Conservation (phyloP, 2,329 filamentous ascomycete genomes). For the Cercospora beticola region DNA sequence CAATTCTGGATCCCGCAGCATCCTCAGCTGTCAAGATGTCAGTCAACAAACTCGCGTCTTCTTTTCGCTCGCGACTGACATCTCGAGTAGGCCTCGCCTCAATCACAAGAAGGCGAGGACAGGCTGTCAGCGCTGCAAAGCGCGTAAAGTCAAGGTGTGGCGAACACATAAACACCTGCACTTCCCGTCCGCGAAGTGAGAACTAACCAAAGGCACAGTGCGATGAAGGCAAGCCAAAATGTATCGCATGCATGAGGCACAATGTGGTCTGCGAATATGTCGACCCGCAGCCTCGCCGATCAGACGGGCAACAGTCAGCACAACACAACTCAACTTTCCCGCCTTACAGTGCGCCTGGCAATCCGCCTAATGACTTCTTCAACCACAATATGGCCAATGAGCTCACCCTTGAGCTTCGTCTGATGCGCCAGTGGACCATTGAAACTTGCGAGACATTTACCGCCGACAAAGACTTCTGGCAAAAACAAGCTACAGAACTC, state of each 20-base stretch:
- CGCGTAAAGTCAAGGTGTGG: slow-evolving; percentile 28
- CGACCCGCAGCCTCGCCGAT: slow-evolving; percentile 20
- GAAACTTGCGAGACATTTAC: slow-evolving; percentile 28
- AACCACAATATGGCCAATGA: slow-evolving; percentile 7
- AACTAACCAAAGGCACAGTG: slow-evolving; percentile 18
- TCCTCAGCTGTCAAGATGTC: slow-evolving; percentile 1
- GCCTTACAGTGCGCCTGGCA: not conserved
- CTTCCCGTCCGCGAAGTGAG: not conserved
- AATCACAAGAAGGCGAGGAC: slow-evolving; percentile 28
- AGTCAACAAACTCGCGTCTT: not conserved
- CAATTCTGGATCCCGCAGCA: not conserved
- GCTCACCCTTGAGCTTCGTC: slow-evolving; percentile 26
- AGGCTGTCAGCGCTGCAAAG: slow-evolving; percentile 30
- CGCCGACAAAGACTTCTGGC: slow-evolving; percentile 30
- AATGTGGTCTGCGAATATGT: slow-evolving; percentile 30
- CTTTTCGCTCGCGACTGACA: slow-evolving; percentile 4
- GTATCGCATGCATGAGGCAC: slow-evolving; percentile 28
- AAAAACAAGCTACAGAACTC: slow-evolving; percentile 29
- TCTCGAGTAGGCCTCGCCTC: slow-evolving; percentile 23
- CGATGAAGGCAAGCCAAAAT: slow-evolving; percentile 29
- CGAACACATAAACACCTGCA: not conserved
- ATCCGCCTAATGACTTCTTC: not conserved
- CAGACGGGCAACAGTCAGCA: slow-evolving; percentile 7
- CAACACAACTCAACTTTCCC: not conserved
- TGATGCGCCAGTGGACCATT: slow-evolving; percentile 34